Percentiles rank a stretch among this genome's conserved stretches.
These are phyloP conservation scores for Xylariales sp. DNA, from an alignment of 2,329 filamentous ascomycete genomes.

Conservation along the genomic window DNA sequence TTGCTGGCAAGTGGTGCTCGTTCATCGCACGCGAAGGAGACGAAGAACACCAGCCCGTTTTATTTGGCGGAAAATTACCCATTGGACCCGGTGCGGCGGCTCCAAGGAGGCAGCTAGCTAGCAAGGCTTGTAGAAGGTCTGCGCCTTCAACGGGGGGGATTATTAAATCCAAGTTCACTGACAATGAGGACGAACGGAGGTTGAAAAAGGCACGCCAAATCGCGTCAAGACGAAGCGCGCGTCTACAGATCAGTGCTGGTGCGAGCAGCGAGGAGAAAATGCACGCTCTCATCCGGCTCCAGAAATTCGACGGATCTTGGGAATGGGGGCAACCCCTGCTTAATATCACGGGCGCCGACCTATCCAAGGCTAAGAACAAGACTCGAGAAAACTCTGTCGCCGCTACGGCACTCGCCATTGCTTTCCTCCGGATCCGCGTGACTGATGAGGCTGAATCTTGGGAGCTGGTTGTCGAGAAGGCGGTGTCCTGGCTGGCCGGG, in stretches of 20 bases:
- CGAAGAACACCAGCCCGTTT: slow-evolving; percentile 6
- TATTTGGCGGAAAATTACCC: slow-evolving; percentile 1
- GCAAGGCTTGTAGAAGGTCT: neutral
- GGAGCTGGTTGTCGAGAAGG: slow-evolving; percentile 32
- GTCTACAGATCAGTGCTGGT: neutral
- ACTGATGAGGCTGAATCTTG: slow-evolving; percentile 18
- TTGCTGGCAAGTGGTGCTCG: slow-evolving; percentile 33
- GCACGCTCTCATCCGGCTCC: slow-evolving; percentile 28
- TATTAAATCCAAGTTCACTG: no score
- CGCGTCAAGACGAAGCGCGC: neutral
- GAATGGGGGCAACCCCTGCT: slow-evolving; percentile 16
- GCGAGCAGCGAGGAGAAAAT: slow-evolving; percentile 16
- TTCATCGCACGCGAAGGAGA: slow-evolving; percentile 26
- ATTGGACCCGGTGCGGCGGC: neutral
- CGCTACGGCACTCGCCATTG: slow-evolving; percentile 26
- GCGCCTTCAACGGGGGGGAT: neutral
- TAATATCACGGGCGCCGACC: slow-evolving; percentile 10
- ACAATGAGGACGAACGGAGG: neutral
- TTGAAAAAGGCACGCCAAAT: neutral
- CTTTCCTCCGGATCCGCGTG: slow-evolving; percentile 15
- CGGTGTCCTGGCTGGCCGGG: slow-evolving; percentile 8
- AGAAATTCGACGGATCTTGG: slow-evolving; percentile 34
- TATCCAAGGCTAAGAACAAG: slow-evolving; percentile 5
- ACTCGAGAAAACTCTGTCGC: neutral
- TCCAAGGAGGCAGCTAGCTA: slow-evolving; percentile 8